Conservation (phyloP, 2,329 filamentous ascomycete genomes). For the Botrytis fragariae region DNA sequence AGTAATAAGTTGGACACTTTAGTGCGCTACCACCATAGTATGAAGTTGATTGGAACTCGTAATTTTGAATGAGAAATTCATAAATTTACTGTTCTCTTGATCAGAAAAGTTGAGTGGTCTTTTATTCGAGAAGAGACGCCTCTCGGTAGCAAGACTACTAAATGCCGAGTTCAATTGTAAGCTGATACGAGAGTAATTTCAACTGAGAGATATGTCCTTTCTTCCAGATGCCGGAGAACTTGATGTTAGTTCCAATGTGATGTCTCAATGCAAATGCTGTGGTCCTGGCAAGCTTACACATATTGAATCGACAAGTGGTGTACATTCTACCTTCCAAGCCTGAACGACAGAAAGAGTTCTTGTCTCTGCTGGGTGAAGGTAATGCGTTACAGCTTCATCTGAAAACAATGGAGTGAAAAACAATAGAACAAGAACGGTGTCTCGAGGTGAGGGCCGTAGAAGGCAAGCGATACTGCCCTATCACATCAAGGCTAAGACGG, state of each 20-base stretch:
- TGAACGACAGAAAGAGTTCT: background rate
- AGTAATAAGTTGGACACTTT: background rate
- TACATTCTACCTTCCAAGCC: background rate
- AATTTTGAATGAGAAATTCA: background rate
- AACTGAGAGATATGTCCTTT: too few relatives aligned
- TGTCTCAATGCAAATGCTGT: background rate
- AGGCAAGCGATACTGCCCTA: background rate
- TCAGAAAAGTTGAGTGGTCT: background rate
- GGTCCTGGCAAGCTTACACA: background rate
- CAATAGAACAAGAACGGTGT: background rate
- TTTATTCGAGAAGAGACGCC: background rate
- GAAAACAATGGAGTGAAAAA: background rate
- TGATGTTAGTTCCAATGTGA: background rate
- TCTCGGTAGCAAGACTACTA: background rate
- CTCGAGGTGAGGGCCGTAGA: background rate
- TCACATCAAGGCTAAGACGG: background rate
- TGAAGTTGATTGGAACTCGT: background rate
- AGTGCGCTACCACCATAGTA: background rate
- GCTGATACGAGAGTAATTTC: background rate
- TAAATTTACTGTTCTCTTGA: background rate
- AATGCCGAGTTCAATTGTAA: background rate
- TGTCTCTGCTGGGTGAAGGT: background rate
- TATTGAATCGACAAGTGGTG: background rate
- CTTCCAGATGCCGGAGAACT: background rate
- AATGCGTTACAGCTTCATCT: background rate